Conservation (phyloP, 768 basidiomycete genomes). For the Fibroporia radiculosa region DNA sequence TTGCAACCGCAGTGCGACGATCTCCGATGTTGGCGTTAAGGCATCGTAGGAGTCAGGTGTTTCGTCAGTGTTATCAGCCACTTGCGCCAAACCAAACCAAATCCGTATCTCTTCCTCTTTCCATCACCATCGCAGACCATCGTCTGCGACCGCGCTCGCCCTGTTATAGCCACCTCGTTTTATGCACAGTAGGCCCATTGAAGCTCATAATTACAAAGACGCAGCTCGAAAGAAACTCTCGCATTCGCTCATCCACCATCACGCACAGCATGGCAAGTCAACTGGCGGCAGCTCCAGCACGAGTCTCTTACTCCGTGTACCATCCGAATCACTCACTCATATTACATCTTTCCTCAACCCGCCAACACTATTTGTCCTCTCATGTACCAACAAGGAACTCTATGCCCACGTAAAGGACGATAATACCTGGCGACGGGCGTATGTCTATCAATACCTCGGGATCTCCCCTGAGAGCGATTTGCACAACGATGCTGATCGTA, state of each 20-base stretch:
- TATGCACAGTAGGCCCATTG: constrained; percentile 58
- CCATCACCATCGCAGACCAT: constrained; percentile 25
- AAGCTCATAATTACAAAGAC: constrained; percentile 32
- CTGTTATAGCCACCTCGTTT: constrained; percentile 29
- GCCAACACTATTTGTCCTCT: constrained; percentile 49
- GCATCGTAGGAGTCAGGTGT: no score
- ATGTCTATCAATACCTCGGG: constrained; percentile 58
- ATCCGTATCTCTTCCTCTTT: constrained; percentile 8
- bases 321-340: constrained; percentile 67
- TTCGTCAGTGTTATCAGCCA: no score
- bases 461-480: constrained; percentile 58
- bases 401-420: constrained; percentile 67
- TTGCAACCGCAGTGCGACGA: no score
- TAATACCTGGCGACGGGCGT: constrained; percentile 74
- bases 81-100: constrained; percentile 9
- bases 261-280: constrained; percentile 43
- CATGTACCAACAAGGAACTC: constrained; percentile 42
- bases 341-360: constrained; percentile 70
- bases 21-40: no score
- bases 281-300: constrained; percentile 11
- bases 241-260: constrained; percentile 21
- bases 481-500: constrained; percentile 25
- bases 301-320: constrained; percentile 39
- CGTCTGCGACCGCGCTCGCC: constrained; percentile 19
- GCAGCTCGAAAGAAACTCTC: constrained; percentile 24